phyloP scores from a whole-genome alignment of 306 rosid species.

The Datisca glomerata region DNA sequence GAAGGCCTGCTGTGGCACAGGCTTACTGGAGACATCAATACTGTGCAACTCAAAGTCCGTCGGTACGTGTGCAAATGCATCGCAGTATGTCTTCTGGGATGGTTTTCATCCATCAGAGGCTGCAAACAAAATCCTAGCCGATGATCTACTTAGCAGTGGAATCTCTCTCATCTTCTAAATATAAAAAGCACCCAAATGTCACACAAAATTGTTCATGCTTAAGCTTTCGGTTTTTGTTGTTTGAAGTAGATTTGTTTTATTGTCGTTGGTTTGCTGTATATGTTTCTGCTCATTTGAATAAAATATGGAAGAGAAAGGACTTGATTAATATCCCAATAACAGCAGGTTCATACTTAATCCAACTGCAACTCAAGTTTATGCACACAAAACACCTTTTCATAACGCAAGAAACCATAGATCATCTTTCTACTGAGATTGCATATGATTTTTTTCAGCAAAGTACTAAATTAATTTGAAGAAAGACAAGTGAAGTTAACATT shows the following conservation, averaged over 20 bases:
- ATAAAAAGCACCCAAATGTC: neutral
- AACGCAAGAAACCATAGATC: no score
- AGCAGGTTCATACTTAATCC: no score
- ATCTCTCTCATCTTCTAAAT: slow-evolving; percentile 33
- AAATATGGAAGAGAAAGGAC: neutral
- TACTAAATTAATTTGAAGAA: no score
- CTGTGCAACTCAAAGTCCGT: slow-evolving; percentile 39
- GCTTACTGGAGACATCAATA: slow-evolving; percentile 45
- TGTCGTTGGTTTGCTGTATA: neutral
- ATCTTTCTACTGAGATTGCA: no score
- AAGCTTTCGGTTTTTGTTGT: neutral
- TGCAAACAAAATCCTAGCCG: slow-evolving; percentile 32
- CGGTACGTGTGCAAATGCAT: slow-evolving; percentile 71
- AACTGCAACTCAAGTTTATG: no score
- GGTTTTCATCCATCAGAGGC: slow-evolving; percentile 62
- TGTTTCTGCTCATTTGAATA: slow-evolving; percentile 2
- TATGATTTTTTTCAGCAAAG: no score
- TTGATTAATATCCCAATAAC: no score
- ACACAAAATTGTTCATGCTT: neutral
- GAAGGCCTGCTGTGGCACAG: slow-evolving; percentile 60
- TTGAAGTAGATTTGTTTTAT: neutral
- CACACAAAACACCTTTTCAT: no score
- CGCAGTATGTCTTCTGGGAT: slow-evolving; percentile 74
- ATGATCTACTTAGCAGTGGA: slow-evolving; percentile 27
- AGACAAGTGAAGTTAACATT: no score